Base-by-base conservation (phyloP, 345 rosid genomes). In the Salix caprea region DNA sequence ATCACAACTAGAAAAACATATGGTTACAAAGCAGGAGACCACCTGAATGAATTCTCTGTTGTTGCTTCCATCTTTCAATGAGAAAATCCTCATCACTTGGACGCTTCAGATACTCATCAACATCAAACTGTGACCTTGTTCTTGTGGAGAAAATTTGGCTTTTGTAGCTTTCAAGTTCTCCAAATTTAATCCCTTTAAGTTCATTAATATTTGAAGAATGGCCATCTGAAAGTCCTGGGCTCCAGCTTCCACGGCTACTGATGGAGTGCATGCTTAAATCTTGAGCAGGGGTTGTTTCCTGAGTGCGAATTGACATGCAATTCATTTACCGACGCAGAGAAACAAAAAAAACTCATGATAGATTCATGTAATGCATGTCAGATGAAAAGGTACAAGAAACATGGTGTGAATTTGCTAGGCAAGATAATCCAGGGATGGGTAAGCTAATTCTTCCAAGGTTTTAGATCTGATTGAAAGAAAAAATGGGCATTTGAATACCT, bases 241-340 rank as follows among this genome's bases (percentile, higher is more conserved):
- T 91, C 91, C 99, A 92, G 74, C 98, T 93, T 68, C 92, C 97
- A 12, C 61, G 90, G 87, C 97, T 93, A 82, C 97, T 96, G 67
- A 74, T 65, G 5, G 91, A 83, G 60, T 80, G 81, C 72, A 66
- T 74, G 79, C 84, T 85, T 44, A 8, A 54, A 73, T 86, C 94
- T 70, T 64, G 85, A 73, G 74, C 84, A 60, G 80, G 70, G 60
- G 83, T 78, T 26, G 82, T 70, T 74, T 80, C 93, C 96, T 91
- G 58, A n/a, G 69, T 15, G 80, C 24, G 34, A 67, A 54, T 73
- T 39, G 72, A 46, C 73, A 15, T 3, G 26, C 16, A 61, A 46
- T 40, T n/a, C 23, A 58, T 58, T 58, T n/a, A n/a, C 28, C 48
- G 46, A 3, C 10, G 18, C 1, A 23, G 16, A 18, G 11, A 36